Conservation (phyloP, 148 eudicot species). For the Rhododendron kiyosumense region DNA sequence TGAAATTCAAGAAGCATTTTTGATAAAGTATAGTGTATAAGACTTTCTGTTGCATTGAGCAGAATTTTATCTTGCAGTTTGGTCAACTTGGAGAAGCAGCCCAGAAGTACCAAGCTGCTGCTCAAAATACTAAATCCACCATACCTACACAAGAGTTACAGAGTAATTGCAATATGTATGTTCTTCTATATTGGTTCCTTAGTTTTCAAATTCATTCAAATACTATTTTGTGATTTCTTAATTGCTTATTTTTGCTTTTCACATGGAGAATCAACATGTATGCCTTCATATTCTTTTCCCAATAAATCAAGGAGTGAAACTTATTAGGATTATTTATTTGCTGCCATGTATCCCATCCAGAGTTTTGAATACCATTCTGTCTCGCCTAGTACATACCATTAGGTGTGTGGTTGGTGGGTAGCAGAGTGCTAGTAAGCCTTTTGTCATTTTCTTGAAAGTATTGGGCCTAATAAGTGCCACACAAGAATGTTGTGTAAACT, state of each 20-base stretch:
- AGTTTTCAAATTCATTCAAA: not conserved
- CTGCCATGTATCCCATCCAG: no score
- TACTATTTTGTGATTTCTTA: not conserved
- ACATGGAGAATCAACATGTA: not conserved
- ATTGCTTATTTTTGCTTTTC: not conserved
- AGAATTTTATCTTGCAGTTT: constrained; percentile 52
- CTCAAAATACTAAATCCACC: constrained; percentile 65
- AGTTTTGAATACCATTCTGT: no score
- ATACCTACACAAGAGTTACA: constrained; percentile 69
- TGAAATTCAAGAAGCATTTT: not conserved
- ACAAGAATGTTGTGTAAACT: no score
- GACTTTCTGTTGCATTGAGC: constrained; percentile 50
- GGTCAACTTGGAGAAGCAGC: constrained; percentile 89
- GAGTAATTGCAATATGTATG: constrained; percentile 86
- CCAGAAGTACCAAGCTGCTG: constrained; percentile 82
- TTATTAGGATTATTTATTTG: no score
- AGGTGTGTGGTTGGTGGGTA: no score
- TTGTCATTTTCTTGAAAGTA: no score
- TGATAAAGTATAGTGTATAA: not conserved
- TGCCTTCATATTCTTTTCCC: not conserved
- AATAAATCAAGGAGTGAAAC: not conserved
- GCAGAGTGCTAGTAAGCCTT: no score
- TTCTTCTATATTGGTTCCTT: not conserved
- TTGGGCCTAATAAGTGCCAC: no score
- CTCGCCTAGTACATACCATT: no score